Evolutionary conservation across 2,329 filamentous ascomycete species (phyloP).

Genomic region (Sphaerulina populicola): DNA sequence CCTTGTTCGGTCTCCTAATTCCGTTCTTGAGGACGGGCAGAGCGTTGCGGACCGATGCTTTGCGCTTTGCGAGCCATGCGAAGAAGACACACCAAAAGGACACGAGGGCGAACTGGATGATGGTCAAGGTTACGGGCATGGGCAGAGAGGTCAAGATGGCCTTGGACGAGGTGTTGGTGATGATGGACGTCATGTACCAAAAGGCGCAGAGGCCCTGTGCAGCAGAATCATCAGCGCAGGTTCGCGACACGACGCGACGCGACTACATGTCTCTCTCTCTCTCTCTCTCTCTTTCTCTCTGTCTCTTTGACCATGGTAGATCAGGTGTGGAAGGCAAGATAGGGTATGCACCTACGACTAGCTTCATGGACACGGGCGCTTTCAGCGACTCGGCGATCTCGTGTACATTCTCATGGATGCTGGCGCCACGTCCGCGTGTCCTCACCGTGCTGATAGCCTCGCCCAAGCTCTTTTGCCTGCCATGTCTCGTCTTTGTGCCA

Average conservation of each 20-base stretch:
- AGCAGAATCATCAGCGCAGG: constrained; percentile 22
- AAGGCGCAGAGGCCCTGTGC: constrained; percentile 68
- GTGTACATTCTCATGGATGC: constrained; percentile 84
- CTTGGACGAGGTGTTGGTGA: constrained; percentile 97
- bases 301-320: no score
- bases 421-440: constrained; percentile 58
- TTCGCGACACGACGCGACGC: not conserved
- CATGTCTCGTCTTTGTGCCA: constrained; percentile 45
- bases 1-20: constrained; percentile 68
- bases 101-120: constrained; percentile 90
- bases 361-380: constrained; percentile 77
- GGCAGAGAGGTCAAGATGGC: constrained; percentile 87
- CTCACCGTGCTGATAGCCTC: constrained; percentile 82
- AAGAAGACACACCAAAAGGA: constrained; percentile 76
- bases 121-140: constrained; percentile 82
- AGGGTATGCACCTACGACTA: constrained; percentile 57
- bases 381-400: constrained; percentile 86
- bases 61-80: constrained; percentile 64
- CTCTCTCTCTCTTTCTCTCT: no score
- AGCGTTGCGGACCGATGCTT: constrained; percentile 60
- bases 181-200: constrained; percentile 91
- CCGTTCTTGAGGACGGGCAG: constrained; percentile 76
- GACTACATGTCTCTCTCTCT: no score
- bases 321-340: no score
- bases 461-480: constrained; percentile 74